Evolutionary conservation across 192 early-diverging fungal species (phyloP).

Genomic region (Linnemannia zychae): DNA sequence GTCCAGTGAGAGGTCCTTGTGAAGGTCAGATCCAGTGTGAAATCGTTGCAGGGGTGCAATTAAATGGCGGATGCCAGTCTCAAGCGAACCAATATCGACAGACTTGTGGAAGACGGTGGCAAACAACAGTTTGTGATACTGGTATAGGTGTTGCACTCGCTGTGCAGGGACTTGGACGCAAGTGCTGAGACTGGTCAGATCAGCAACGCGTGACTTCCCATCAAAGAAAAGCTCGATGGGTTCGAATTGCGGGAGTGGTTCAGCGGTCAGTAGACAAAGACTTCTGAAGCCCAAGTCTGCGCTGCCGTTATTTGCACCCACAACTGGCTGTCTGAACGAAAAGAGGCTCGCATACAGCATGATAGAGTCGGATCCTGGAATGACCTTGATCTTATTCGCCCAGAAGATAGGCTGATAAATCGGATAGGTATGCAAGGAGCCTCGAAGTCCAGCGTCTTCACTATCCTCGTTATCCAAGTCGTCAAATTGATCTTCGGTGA

Average conservation of each 20-base stretch:
- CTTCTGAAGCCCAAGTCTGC: conserved; percentile 18
- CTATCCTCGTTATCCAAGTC: neutral
- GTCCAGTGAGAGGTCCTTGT: neutral
- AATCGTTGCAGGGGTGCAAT: conserved; percentile 14
- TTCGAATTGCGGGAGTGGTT: conserved; percentile 18
- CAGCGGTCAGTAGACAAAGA: conserved; percentile 13
- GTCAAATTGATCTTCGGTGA: conserved; percentile 19
- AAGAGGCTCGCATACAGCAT: neutral
- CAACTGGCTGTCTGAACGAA: neutral
- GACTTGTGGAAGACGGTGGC: conserved; percentile 1
- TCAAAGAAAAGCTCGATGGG: conserved; percentile 34
- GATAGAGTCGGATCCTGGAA: conserved; percentile 7
- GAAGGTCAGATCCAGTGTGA: neutral
- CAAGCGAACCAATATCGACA: conserved; percentile 12
- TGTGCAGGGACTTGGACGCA: neutral
- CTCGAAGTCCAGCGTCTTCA: neutral
- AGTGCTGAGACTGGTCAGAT: neutral
- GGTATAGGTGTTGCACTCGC: neutral
- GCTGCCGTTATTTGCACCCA: too few species aligned
- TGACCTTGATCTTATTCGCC: conserved; percentile 31
- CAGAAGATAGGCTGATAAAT: conserved; percentile 47
- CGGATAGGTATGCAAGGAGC: conserved; percentile 23
- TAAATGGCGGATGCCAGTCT: conserved; percentile 14
- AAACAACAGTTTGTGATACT: conserved; percentile 1
- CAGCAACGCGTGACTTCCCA: neutral